Conservation (phyloP, 345 rosid species). For the Ceriops decandra region DNA sequence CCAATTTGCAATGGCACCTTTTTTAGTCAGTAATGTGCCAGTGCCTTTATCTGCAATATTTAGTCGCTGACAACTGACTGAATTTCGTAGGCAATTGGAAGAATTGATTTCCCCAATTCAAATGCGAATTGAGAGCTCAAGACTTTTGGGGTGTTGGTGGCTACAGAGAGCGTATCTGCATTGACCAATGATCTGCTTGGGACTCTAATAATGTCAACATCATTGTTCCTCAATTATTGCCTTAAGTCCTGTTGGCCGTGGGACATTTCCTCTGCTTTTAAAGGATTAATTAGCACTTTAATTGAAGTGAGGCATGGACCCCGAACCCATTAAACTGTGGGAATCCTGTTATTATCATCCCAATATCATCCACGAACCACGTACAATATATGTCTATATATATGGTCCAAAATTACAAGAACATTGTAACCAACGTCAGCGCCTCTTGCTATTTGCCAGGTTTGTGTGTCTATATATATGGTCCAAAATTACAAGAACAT, state of each 20-base stretch:
- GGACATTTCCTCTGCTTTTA: conserved; percentile 1
- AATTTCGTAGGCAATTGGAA: not conserved
- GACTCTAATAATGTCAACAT: not conserved
- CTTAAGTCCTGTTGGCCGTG: not conserved
- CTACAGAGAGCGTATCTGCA: conserved; percentile 9
- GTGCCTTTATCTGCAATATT: not conserved
- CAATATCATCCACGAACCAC: not conserved
- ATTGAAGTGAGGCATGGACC: conserved; percentile 15
- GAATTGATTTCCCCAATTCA: not conserved
- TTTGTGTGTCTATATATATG: not conserved
- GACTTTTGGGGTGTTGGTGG: conserved; percentile 4
- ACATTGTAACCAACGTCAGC: too few relatives aligned
- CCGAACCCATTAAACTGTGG: not conserved
- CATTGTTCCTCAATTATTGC: not conserved
- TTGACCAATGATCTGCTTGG: conserved; percentile 9
- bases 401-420: not conserved
- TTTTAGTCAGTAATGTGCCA: too few relatives aligned
- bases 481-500: not conserved
- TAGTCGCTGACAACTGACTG: not conserved
- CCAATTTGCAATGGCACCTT: too few relatives aligned
- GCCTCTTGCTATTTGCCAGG: not conserved
- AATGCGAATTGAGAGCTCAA: not conserved
- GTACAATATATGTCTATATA: not conserved
- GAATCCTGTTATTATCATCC: conserved; percentile 9
- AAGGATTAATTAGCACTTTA: conserved; percentile 5